A percentile compares a stretch with the other conserved stretches of the same genome.
Evolutionary conservation across 345 rosid genomes (phyloP).

Genomic region (Geranium rotundifolium): DNA sequence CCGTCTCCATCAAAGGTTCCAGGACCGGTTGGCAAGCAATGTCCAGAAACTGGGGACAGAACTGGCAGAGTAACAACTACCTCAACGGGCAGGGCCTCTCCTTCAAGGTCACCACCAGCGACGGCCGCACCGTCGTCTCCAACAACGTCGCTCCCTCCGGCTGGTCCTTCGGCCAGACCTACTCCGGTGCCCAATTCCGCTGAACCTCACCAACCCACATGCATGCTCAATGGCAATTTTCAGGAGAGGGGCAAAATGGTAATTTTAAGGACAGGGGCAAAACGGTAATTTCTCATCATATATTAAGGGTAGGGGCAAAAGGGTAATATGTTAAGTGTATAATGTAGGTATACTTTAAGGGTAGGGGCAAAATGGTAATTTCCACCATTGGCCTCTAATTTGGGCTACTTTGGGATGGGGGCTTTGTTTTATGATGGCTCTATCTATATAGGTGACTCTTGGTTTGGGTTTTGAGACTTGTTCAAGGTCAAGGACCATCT

Average conservation of each 20-base stretch:
- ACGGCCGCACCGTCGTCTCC: constrained; percentile 46
- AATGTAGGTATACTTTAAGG: constrained; percentile 6
- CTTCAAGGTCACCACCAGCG: constrained; percentile 66
- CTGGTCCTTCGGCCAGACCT: constrained; percentile 82
- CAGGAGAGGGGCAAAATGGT: too few relatives aligned
- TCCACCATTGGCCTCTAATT: background rate
- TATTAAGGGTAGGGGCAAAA: too few relatives aligned
- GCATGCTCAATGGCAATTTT: background rate
- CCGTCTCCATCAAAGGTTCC: constrained; percentile 51
- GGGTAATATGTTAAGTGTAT: background rate
- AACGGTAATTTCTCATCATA: too few relatives aligned
- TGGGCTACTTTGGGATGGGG: constrained; percentile 9
- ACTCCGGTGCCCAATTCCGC: constrained; percentile 42
- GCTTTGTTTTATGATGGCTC: constrained; percentile 28
- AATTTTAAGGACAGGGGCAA: too few relatives aligned
- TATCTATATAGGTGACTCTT: constrained; percentile 9
- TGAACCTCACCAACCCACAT: constrained; percentile 5
- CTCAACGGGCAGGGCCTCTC: constrained; percentile 67
- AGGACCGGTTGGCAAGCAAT: constrained; percentile 65
- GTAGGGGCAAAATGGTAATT: background rate
- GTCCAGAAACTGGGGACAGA: constrained; percentile 86
- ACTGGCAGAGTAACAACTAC: constrained; percentile 68
- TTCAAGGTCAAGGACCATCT: background rate
- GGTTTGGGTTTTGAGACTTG: background rate
- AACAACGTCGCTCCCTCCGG: constrained; percentile 51